Percentiles rank a stretch among this genome's conserved stretches.
These are phyloP conservation scores for Dittrichia graveolens DNA, from an alignment of 129 eudicot species.

Conservation along the genomic window DNA sequence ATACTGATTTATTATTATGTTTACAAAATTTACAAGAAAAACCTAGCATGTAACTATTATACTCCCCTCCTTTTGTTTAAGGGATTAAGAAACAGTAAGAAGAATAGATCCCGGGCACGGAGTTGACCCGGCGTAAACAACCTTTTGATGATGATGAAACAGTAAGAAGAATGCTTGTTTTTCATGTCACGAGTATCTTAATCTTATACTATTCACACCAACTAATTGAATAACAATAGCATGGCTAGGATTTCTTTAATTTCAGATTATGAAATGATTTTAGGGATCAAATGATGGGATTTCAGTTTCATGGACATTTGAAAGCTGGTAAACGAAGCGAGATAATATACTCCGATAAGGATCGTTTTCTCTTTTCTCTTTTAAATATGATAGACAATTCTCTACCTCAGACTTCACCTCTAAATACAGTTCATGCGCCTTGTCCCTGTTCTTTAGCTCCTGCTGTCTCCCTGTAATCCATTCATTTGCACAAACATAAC, in stretches of 20 bases:
- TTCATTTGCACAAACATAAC: neutral
- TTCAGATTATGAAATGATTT: neutral
- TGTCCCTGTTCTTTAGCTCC: slow-evolving; percentile 63
- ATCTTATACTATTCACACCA: neutral
- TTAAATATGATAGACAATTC: slow-evolving; percentile 61
- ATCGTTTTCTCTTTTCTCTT: slow-evolving; percentile 66
- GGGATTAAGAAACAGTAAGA: neutral
- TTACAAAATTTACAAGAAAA: no score
- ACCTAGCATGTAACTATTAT: neutral
- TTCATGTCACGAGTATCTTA: neutral
- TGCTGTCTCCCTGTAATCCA: slow-evolving; percentile 55
- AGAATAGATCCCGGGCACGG: no score
- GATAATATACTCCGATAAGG: slow-evolving; percentile 72
- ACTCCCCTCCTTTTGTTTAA: neutral
- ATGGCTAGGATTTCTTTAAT: neutral
- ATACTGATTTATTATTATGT: no score
- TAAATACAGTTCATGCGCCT: slow-evolving; percentile 60
- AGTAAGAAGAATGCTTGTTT: neutral
- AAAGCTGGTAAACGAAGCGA: slow-evolving; percentile 56
- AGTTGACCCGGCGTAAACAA: no score
- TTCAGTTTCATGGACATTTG: slow-evolving; percentile 57
- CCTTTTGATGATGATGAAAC: no score
- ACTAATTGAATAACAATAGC: neutral
- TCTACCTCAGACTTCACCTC: slow-evolving; percentile 80
- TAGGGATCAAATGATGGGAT: slow-evolving; percentile 70